A percentile compares a stretch with the other conserved stretches of the same genome.
These are phyloP conservation scores for Pochonia chlamydosporia DNA, from an alignment of 2,329 filamentous ascomycete species.

Conservation along the genomic window DNA sequence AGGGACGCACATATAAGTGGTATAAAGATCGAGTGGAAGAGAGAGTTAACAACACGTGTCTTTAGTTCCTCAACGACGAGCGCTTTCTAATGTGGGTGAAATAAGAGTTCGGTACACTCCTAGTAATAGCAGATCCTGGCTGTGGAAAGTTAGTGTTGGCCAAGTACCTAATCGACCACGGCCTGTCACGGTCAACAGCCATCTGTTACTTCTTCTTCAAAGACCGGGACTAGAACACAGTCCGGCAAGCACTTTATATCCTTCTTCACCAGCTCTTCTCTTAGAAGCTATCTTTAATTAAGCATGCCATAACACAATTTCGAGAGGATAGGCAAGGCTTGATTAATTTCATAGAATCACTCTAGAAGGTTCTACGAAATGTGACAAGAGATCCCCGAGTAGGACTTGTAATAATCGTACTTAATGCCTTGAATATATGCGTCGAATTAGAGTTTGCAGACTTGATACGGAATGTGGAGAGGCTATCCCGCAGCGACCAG, in stretches of 20 bases:
- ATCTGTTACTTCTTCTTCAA: conserved; percentile 23
- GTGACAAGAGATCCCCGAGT: background rate
- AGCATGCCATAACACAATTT: background rate
- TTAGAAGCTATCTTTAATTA: background rate
- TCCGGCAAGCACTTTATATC: conserved; percentile 3
- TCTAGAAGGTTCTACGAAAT: background rate
- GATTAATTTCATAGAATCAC: background rate
- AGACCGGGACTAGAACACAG: background rate
- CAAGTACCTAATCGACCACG: conserved; percentile 7
- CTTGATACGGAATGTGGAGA: conserved; percentile 12
- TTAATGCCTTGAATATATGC: conserved; percentile 25
- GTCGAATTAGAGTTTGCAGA: conserved; percentile 11
- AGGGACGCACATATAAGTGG: conserved; percentile 24
- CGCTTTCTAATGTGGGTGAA: conserved; percentile 23
- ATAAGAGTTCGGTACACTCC: conserved; percentile 20
- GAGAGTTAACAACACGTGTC: conserved; percentile 20
- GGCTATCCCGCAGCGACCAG: conserved; percentile 1
- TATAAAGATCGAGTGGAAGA: conserved; percentile 18
- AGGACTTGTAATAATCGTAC: background rate
- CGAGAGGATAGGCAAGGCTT: background rate
- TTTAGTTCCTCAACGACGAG: conserved; percentile 26
- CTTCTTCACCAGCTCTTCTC: background rate
- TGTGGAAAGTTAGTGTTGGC: conserved; percentile 33
- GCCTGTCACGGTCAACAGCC: conserved; percentile 14
- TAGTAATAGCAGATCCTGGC: conserved; percentile 32